phyloP scores from a whole-genome alignment of 2,329 filamentous ascomycete species.

The Pseudogymnoascus sp. region DNA sequence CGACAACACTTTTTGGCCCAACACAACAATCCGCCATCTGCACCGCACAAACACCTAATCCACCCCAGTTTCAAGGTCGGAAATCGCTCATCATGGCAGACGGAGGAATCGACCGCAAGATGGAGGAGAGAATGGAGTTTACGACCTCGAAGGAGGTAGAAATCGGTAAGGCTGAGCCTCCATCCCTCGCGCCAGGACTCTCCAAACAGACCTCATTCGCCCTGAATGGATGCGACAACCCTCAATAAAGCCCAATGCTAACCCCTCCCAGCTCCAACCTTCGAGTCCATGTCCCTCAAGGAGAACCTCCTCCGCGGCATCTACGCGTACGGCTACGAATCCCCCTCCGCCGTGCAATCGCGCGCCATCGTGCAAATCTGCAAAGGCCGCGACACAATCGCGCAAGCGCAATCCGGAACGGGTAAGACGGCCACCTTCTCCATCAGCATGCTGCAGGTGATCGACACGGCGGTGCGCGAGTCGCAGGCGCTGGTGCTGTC shows the following conservation, averaged over 20 bases:
- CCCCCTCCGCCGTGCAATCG: conserved; percentile 93
- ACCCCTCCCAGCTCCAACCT: conserved; percentile 10
- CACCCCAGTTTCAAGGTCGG: conserved; percentile 1
- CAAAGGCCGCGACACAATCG: conserved; percentile 97
- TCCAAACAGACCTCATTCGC: neutral
- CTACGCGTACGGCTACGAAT: conserved; percentile 98
- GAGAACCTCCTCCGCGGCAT: conserved; percentile 94
- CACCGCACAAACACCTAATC: neutral
- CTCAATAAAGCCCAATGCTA: neutral
- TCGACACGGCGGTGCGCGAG: conserved; percentile 86
- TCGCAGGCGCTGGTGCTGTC: conserved; percentile 93
- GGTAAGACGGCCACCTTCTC: conserved; percentile 96
- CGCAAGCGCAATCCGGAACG: conserved; percentile 93
- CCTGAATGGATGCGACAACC: neutral
- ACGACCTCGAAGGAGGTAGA: conserved; percentile 90
- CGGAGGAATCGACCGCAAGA: conserved; percentile 73
- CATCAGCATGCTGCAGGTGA: conserved; percentile 91
- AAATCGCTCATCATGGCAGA: conserved; percentile 64
- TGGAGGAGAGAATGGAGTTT: conserved; percentile 96
- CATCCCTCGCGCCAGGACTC: neutral
- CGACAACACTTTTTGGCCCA: neutral
- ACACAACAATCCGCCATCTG: conserved; percentile 1
- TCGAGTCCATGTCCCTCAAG: conserved; percentile 22
- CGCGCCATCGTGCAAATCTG: conserved; percentile 98
- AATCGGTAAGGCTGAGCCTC: conserved; percentile 4